A percentile compares a stretch with the other conserved stretches of the same genome.
These are phyloP conservation scores for Elsinoe fawcettii DNA, from an alignment of 2,329 filamentous ascomycete species.

Conservation along the genomic window DNA sequence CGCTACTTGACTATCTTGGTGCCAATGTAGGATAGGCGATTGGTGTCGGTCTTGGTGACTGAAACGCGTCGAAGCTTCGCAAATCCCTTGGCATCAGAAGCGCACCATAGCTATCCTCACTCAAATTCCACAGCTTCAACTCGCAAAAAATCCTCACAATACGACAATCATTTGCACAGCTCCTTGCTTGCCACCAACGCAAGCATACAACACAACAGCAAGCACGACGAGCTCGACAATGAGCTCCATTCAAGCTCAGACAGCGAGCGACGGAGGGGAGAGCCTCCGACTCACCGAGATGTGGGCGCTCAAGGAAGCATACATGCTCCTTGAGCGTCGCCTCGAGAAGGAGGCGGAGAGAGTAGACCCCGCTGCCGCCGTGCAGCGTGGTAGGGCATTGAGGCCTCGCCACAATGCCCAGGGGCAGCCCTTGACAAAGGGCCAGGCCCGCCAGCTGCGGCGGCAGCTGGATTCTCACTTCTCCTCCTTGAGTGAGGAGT, in stretches of 20 bases:
- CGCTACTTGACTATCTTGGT: not conserved
- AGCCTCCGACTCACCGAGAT: not conserved
- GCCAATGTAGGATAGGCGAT: not conserved
- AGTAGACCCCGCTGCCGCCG: not conserved
- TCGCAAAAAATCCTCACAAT: not conserved
- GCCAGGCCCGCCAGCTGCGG: not conserved
- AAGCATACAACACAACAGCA: not conserved
- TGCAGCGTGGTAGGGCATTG: not conserved
- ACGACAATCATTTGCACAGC: not conserved
- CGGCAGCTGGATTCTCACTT: not conserved
- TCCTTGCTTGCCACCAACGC: not conserved
- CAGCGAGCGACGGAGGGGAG: not conserved
- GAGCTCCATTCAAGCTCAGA: not conserved
- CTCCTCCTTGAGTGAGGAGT: not conserved
- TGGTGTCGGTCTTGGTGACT: not conserved
- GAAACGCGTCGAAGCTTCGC: not conserved
- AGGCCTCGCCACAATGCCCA: not conserved
- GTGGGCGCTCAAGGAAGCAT: not conserved
- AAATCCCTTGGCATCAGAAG: not conserved
- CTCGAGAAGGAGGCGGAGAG: not conserved
- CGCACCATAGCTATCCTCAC: not conserved
- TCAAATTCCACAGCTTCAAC: not conserved
- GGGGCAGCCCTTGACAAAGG: not conserved
- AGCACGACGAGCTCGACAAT: not conserved
- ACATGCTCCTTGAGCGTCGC: not conserved